Evolutionary conservation across 75 land plant species (phyloP).

Genomic region (Pinus taeda): DNA sequence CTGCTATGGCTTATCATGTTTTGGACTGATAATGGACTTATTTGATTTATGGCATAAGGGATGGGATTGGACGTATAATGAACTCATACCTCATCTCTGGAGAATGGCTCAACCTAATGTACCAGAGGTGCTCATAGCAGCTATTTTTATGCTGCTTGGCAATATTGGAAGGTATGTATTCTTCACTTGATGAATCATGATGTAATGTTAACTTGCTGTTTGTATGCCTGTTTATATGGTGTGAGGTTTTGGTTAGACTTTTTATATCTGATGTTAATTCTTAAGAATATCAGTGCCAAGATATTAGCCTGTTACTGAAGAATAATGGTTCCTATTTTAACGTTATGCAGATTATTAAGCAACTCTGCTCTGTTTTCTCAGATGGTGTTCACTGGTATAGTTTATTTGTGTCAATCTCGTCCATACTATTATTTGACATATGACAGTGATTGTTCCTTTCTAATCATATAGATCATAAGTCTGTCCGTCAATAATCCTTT

Average conservation of each 20-base stretch:
- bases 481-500: background rate
- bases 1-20: background rate
- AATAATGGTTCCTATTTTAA: background rate
- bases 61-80: slow-evolving; percentile 38
- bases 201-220: background rate
- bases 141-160: slow-evolving; percentile 39
- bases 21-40: background rate
- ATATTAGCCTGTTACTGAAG: background rate
- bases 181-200: background rate
- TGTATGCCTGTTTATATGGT: background rate
- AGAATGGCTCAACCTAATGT: slow-evolving; percentile 22
- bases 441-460: background rate
- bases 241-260: background rate
- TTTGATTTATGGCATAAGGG: slow-evolving; percentile 21
- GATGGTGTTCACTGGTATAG: background rate
- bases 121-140: slow-evolving; percentile 10
- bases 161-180: slow-evolving; percentile 44
- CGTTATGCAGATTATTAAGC: background rate
- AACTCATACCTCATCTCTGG: slow-evolving; percentile 29
- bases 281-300: background rate
- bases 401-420: background rate
- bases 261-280: background rate
- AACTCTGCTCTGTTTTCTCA: background rate
- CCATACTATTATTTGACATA: background rate
- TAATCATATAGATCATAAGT: background rate